A percentile compares a stretch with the other conserved stretches of the same genome.
phyloP scores from a whole-genome alignment of 2,329 filamentous ascomycete species.

The Alternaria rosae region DNA sequence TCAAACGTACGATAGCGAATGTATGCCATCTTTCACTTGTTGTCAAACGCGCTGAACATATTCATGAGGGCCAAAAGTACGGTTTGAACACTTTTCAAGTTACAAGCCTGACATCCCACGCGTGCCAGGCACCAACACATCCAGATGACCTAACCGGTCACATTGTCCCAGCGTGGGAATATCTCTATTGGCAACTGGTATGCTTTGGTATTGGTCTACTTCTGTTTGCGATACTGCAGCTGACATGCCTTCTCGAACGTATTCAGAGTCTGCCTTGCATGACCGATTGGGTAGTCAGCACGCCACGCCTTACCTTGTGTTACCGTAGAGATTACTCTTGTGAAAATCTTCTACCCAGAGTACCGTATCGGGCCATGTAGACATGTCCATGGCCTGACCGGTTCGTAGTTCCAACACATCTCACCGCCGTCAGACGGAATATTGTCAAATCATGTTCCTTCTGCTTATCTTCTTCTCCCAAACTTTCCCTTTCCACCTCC shows the following conservation, averaged over 20 bases:
- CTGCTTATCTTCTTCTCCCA: constrained; percentile 40
- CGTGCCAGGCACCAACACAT: constrained; percentile 20
- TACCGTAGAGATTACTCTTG: constrained; percentile 6
- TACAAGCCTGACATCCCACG: constrained; percentile 1
- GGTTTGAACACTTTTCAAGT: background rate
- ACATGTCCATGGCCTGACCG: background rate
- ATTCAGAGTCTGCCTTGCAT: constrained; percentile 7
- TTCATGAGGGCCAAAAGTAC: background rate
- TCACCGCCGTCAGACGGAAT: background rate
- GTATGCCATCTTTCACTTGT: constrained; percentile 35
- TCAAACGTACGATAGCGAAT: constrained; percentile 48
- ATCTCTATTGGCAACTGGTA: constrained; percentile 17
- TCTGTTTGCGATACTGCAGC: constrained; percentile 5
- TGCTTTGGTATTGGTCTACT: constrained; percentile 3
- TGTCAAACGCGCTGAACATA: background rate
- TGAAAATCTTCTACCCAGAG: constrained; percentile 2
- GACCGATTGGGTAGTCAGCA: constrained; percentile 10
- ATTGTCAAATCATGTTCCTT: background rate
- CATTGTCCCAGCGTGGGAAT: constrained; percentile 34
- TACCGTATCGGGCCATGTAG: background rate
- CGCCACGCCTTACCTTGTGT: constrained; percentile 7
- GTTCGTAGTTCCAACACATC: background rate
- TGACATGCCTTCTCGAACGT: constrained; percentile 1
- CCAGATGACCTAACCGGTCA: constrained; percentile 43
- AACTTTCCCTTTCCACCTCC: constrained; percentile 51